Conservation (phyloP, 2,329 filamentous ascomycete species). For the Aspergillus sp. region DNA sequence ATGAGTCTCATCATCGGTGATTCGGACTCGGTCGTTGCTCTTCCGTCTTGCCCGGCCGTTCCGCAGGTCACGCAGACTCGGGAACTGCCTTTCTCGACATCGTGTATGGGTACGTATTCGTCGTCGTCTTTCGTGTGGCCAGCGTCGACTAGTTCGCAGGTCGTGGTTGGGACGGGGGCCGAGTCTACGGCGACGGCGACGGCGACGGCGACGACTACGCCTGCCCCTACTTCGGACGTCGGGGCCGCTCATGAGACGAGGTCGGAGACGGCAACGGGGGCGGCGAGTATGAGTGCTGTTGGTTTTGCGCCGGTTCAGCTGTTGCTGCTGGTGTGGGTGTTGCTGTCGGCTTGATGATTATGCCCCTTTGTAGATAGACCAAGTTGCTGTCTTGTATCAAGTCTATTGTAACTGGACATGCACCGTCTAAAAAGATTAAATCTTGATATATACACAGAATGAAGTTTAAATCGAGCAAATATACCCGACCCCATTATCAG, state of each 20-base stretch:
- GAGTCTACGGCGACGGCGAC: background rate
- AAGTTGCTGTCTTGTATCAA: too few species aligned
- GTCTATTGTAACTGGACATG: too few species aligned
- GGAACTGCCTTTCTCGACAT: background rate
- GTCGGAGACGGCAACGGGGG: background rate
- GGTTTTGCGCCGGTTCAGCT: background rate
- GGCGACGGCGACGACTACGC: background rate
- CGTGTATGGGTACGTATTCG: background rate
- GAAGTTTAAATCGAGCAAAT: background rate
- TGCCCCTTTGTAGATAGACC: too few species aligned
- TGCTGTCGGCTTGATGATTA: background rate
- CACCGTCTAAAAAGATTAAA: background rate
- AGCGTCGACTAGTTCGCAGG: background rate
- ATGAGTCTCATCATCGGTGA: background rate
- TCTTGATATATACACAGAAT: background rate
- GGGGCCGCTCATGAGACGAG: background rate
- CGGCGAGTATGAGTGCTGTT: background rate
- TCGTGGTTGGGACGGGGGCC: background rate
- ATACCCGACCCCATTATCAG: constrained; percentile 1
- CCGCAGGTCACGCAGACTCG: background rate
- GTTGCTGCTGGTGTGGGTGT: background rate
- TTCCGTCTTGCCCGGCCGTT: background rate
- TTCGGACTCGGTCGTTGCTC: background rate
- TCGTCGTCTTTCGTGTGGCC: background rate
- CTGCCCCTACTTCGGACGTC: background rate